These are phyloP conservation scores for Vanderwaltozyma tropicalis DNA, from an alignment of 805 yeast species.

Conservation along the genomic window DNA sequence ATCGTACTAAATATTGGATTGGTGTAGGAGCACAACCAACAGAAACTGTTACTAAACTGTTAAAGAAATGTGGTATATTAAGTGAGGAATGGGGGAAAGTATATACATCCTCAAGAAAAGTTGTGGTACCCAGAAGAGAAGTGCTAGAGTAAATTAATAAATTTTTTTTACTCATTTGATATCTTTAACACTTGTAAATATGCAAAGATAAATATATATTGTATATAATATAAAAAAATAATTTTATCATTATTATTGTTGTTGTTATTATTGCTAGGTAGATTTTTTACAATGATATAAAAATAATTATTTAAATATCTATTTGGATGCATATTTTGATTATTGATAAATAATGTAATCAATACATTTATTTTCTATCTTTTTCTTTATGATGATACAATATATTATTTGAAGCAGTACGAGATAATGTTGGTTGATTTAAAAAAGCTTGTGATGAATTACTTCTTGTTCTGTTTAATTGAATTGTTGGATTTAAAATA, in stretches of 20 bases:
- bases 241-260: no score
- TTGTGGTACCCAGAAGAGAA: conserved; percentile 18
- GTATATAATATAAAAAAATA: no score
- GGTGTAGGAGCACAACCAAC: conserved; percentile 96
- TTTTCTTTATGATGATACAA: not conserved
- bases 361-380: no score
- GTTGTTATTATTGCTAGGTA: no score
- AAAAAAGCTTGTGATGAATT: conserved; percentile 15
- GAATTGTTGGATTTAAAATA: conserved; percentile 1
- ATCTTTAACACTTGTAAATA: not conserved
- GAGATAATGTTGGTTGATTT: conserved; percentile 7
- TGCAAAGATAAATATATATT: not conserved
- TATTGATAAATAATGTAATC: no score
- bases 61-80: conserved; percentile 64
- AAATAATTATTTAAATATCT: no score
- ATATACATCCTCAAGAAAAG: conserved; percentile 7
- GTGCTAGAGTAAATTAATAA: conserved; percentile 9
- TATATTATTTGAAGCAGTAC: conserved; percentile 14
- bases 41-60: conserved; percentile 62
- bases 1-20: conserved; percentile 88
- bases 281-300: no score
- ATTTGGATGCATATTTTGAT: no score
- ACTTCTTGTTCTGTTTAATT: conserved; percentile 17
- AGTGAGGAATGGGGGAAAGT: conserved; percentile 21
- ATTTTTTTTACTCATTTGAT: not conserved